phyloP scores from a whole-genome alignment of 2,329 filamentous ascomycete species.

The Fusarium pseudograminearum region DNA sequence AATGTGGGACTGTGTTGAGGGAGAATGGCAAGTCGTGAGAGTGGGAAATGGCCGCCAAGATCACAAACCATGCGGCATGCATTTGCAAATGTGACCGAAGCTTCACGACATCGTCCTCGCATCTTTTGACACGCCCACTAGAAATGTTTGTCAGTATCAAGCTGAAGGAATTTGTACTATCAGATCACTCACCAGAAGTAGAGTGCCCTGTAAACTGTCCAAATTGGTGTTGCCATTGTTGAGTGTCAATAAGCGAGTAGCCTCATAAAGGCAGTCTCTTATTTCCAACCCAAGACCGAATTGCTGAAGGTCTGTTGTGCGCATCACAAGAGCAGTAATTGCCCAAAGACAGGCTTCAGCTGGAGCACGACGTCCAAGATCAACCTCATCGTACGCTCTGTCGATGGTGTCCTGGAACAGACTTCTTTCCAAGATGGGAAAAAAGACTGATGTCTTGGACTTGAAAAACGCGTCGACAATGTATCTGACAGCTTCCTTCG shows the following conservation, averaged over 20 bases:
- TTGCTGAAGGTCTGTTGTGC: slow-evolving; percentile 9
- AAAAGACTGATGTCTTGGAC: slow-evolving; percentile 25
- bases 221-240: slow-evolving; percentile 25
- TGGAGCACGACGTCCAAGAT: background rate
- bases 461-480: slow-evolving; percentile 28
- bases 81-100: slow-evolving; percentile 18
- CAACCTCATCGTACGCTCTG: slow-evolving; percentile 13
- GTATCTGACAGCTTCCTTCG: background rate
- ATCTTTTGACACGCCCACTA: slow-evolving; percentile 29
- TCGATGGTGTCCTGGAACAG: slow-evolving; percentile 23
- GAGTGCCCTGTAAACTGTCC: slow-evolving; percentile 26
- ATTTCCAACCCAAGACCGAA: slow-evolving; percentile 4
- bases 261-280: slow-evolving; percentile 17
- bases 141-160: background rate
- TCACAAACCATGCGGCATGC: slow-evolving; percentile 37
- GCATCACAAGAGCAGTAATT: slow-evolving; percentile 16
- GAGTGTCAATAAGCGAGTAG: slow-evolving; percentile 2
- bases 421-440: slow-evolving; percentile 22
- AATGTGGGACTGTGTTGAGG: slow-evolving; percentile 30
- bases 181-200: slow-evolving; percentile 15
- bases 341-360: slow-evolving; percentile 32
- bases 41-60: slow-evolving; percentile 25
- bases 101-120: slow-evolving; percentile 21
- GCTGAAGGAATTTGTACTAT: rapidly evolving
- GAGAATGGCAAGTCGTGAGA: slow-evolving; percentile 11